phyloP scores from a whole-genome alignment of 768 basidiomycete genomes.

The Tricholoma flavovirens region DNA sequence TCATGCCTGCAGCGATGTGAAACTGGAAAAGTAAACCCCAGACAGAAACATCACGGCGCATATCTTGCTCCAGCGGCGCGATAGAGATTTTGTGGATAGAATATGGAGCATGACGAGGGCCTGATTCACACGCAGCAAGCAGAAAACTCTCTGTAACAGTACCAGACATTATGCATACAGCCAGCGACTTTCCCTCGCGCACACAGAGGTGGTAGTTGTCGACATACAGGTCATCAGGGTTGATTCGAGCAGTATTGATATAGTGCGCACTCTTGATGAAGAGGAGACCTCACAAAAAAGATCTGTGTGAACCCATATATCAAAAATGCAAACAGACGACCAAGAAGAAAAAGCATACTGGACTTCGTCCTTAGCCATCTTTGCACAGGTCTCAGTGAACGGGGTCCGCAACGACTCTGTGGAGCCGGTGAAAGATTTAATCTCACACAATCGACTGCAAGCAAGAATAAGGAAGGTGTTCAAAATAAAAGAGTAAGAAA shows the following conservation, averaged over 20 bases:
- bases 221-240: neutral
- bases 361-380: neutral
- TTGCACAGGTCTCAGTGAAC: neutral
- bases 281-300: neutral
- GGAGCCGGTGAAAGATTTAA: neutral
- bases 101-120: neutral
- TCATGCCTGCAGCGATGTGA: neutral
- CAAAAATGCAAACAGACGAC: neutral
- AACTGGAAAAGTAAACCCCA: neutral
- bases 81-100: neutral
- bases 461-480: neutral
- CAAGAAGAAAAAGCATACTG: neutral
- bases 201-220: neutral
- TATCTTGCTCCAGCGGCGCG: neutral
- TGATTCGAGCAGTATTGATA: neutral
- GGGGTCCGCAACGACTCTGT: neutral
- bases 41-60: neutral
- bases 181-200: neutral
- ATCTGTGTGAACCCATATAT: neutral
- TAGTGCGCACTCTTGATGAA: neutral
- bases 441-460: neutral
- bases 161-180: neutral
- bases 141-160: neutral
- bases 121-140: neutral
- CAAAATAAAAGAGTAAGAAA: neutral